Conservation (phyloP, 2,329 filamentous ascomycete genomes). For the Eutypa lata region DNA sequence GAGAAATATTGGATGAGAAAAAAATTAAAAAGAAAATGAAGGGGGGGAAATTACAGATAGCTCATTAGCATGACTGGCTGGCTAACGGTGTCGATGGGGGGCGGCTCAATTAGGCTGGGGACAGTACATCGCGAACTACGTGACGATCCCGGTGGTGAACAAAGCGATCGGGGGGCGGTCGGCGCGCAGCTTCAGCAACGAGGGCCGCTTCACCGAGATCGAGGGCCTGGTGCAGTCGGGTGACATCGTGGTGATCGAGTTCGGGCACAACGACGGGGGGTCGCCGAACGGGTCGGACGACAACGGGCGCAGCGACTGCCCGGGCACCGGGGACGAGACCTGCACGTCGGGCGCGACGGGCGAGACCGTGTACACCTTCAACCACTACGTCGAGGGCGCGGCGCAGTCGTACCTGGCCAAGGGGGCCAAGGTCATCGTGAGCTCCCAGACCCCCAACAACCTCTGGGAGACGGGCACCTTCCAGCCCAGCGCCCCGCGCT, state of each 20-base stretch:
- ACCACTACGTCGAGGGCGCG: constrained; percentile 24
- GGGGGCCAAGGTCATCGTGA: constrained; percentile 59
- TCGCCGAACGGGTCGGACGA: constrained; percentile 44
- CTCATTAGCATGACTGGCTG: no score
- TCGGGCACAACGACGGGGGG: constrained; percentile 69
- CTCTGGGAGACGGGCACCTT: constrained; percentile 55
- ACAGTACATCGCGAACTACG: constrained; percentile 49
- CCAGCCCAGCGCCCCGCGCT: constrained; percentile 44
- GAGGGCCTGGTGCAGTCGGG: constrained; percentile 45
- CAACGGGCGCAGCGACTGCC: constrained; percentile 60
- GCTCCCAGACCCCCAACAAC: constrained; percentile 59
- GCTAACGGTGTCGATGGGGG: no score
- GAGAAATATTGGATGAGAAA: neutral
- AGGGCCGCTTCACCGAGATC: constrained; percentile 58
- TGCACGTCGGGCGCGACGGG: constrained; percentile 38
- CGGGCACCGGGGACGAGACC: constrained; percentile 47
- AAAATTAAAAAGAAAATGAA: neutral
- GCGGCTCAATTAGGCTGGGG: constrained; percentile 43
- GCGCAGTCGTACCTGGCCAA: constrained; percentile 38
- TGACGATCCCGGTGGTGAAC: constrained; percentile 51
- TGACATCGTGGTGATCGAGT: constrained; percentile 66
- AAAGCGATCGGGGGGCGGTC: constrained; percentile 60
- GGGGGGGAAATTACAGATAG: no score
- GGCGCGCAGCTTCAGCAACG: constrained; percentile 59
- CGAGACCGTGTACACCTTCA: constrained; percentile 28